Percentiles rank a stretch among this genome's conserved stretches.
phyloP scores from a whole-genome alignment of 2,329 filamentous ascomycete species.

The Bipolaris cookei region DNA sequence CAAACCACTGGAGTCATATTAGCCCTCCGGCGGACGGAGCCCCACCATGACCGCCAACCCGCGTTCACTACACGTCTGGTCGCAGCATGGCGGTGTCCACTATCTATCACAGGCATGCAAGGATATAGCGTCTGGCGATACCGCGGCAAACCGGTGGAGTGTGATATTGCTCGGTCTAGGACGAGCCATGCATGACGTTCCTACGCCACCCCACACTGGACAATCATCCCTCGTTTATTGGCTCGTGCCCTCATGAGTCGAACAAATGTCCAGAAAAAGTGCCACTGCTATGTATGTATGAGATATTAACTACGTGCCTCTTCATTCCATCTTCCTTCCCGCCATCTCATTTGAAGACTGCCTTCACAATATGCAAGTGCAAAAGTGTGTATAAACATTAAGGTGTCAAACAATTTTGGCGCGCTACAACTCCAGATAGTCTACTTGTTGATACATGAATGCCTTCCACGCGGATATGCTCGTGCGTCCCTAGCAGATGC shows the following conservation, averaged over 20 bases:
- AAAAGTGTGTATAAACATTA: conserved; percentile 6
- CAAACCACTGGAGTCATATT: conserved; percentile 30
- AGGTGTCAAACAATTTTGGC: conserved; percentile 9
- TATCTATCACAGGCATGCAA: conserved; percentile 5
- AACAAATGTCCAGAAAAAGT: not conserved
- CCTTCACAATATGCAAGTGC: not conserved
- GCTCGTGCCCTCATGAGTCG: conserved; percentile 1
- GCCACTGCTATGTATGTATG: not conserved
- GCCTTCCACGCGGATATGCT: conserved; percentile 20
- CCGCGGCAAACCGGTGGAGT: conserved; percentile 16
- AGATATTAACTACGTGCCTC: not conserved
- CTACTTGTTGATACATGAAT: conserved; percentile 43
- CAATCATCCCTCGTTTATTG: conserved; percentile 19
- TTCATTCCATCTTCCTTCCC: not conserved
- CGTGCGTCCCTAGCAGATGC: conserved; percentile 20
- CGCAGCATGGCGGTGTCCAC: conserved; percentile 8
- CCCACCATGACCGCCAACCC: conserved; percentile 9
- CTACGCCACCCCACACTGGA: conserved; percentile 15
- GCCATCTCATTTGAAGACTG: not conserved
- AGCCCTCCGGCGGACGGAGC: conserved; percentile 26
- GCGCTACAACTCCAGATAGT: conserved; percentile 32
- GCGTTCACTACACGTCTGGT: conserved; percentile 6
- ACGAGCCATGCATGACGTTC: conserved; percentile 6
- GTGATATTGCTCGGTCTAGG: conserved; percentile 3
- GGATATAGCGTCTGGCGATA: conserved; percentile 6